Base-by-base conservation (phyloP, 177 flowering plant genomes). In the Telopea speciosissima region DNA sequence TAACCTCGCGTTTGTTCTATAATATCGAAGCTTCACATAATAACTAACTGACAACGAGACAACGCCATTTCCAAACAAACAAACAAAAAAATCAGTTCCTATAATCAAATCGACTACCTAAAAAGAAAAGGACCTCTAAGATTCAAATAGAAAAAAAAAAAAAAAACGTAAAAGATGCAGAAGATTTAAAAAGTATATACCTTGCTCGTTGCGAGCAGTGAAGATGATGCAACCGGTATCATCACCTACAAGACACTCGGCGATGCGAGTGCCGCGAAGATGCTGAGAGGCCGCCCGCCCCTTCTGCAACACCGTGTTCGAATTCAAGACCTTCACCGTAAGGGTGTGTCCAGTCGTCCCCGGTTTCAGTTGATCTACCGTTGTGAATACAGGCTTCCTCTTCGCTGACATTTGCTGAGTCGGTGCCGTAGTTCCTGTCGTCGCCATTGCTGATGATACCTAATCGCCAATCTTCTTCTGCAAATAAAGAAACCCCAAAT, bases 211-310 rank as follows among this genome's bases (percentile, higher is more conserved):
- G 23, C 88, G 79, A 24, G 90, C 88, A 10, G 87, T 85, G 83
- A 86, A 88, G 62, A 83, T 44, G 21, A 86, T 86, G 58, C 79
- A n/a, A 3, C 85, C 89, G n/a, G 89, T 87, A 59, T 83, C 88
- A 44, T 87, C 91, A 5, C 91, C 88, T 26, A 88, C 79, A n/a
- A 86, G 79, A 68, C 91, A 88, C 78, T 88, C 91, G 24, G 89
- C 79, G 74, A 88, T 85, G 21, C 85, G 85, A 40, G 83, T 40
- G 0, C 74, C 79, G 5, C 81, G 78, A 4, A 63, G 68, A 58
- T 77, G 79, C 58, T 72, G 81, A 28, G 84, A 70, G 1, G 78
- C 76, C 0, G 81, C 75, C 21, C 81, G 83, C 16, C 86, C 82
- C 36, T 77, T 79, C 62, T 80, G 81, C 68, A 80, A 65, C 65